These are phyloP conservation scores for Elongisporangium anandrum DNA, from an alignment of 352 stramenopile species.

Conservation along the genomic window DNA sequence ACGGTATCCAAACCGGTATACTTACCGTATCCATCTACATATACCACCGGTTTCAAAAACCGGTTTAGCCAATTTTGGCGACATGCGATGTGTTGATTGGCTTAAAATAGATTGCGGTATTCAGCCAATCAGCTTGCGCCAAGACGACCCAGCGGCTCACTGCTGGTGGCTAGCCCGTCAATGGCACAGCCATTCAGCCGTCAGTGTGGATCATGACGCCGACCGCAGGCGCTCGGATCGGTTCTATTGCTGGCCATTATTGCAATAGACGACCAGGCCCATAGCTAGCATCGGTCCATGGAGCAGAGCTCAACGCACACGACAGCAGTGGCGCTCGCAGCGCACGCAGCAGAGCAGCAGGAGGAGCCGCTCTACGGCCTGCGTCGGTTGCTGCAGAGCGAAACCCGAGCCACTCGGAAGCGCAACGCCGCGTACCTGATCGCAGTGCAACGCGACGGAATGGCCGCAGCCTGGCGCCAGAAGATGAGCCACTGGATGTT, in stretches of 20 bases:
- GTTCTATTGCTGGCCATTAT: neutral
- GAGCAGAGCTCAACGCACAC: neutral
- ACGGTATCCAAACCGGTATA: neutral
- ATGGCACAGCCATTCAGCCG: neutral
- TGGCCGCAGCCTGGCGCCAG: conserved; percentile 56
- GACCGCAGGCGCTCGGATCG: neutral
- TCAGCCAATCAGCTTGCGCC: neutral
- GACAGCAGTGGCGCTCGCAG: neutral
- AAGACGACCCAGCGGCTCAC: neutral
- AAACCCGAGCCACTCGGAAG: neutral
- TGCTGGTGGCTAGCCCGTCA: neutral
- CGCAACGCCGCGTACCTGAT: conserved; percentile 41
- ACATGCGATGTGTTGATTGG: neutral
- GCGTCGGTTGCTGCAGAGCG: neutral
- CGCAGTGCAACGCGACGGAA: conserved; percentile 46
- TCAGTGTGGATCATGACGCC: neutral
- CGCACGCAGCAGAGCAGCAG: neutral
- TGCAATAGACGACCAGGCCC: neutral
- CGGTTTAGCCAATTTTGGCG: neutral
- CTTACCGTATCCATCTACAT: neutral
- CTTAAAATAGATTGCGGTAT: neutral
- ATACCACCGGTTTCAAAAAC: neutral
- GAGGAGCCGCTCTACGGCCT: neutral
- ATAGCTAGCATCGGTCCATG: neutral
- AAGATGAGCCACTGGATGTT: conserved; percentile 84